Conservation (phyloP, 148 eudicot genomes). For the Dysphania ambrosioides region DNA sequence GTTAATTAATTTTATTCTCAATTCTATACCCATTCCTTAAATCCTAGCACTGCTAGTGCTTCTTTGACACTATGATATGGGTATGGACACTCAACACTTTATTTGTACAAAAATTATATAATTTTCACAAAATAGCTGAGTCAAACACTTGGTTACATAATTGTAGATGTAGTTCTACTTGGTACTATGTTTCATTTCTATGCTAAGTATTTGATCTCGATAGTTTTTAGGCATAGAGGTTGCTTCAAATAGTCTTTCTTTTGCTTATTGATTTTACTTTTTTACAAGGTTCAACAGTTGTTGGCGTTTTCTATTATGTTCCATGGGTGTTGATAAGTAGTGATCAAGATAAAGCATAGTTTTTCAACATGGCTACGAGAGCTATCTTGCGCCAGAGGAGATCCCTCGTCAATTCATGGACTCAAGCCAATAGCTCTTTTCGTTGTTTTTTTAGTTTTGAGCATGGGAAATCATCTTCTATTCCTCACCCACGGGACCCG, state of each 20-base stretch:
- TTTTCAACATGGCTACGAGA: slow-evolving; percentile 50
- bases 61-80: too few species aligned
- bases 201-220: too few species aligned
- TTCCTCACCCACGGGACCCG: slow-evolving; percentile 30
- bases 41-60: too few species aligned
- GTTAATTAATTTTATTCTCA: too few species aligned
- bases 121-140: too few species aligned
- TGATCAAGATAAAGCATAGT: slow-evolving; percentile 15
- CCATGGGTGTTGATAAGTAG: slow-evolving; percentile 13
- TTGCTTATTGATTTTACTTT: background rate
- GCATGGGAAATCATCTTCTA: slow-evolving; percentile 29
- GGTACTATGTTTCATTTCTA: too few species aligned
- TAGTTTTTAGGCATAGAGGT: too few species aligned
- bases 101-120: too few species aligned
- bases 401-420: slow-evolving; percentile 36
- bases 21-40: too few species aligned
- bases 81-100: too few species aligned
- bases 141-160: too few species aligned
- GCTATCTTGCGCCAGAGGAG: slow-evolving; percentile 53
- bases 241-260: background rate
- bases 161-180: too few species aligned
- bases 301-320: background rate
- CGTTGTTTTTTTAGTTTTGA: slow-evolving; percentile 39
- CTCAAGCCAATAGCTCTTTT: slow-evolving; percentile 30
- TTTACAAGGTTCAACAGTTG: background rate